Conservation (phyloP, 768 basidiomycete genomes). For the Myochromella boudieri region DNA sequence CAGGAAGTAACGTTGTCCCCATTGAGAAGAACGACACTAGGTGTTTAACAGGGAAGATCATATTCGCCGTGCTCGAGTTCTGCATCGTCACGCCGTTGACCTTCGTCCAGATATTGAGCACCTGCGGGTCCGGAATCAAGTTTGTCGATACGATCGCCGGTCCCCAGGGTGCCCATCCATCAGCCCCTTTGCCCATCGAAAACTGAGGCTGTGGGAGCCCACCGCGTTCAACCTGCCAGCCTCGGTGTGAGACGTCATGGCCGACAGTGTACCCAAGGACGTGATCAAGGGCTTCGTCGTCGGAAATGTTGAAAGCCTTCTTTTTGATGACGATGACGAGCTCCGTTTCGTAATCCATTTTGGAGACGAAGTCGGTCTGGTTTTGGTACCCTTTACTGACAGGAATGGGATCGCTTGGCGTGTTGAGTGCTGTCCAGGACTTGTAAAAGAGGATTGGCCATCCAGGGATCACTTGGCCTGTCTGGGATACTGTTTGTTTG, state of each 20-base stretch:
- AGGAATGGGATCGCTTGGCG: constrained; percentile 34
- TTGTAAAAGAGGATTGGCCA: constrained; percentile 38
- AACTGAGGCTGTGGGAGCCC: constrained; percentile 38
- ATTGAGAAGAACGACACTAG: constrained; percentile 41
- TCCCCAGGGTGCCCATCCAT: constrained; percentile 40
- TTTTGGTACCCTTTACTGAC: constrained; percentile 36
- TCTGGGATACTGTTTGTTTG: constrained; percentile 16
- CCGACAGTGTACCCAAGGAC: constrained; percentile 38
- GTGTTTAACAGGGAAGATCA: constrained; percentile 37
- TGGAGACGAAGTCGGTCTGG: constrained; percentile 34
- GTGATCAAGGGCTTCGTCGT: constrained; percentile 39
- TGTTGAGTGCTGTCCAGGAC: constrained; percentile 34
- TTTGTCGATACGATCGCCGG: constrained; percentile 37
- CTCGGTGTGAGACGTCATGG: constrained; percentile 39
- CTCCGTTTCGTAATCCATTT: constrained; percentile 41
- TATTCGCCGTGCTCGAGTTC: constrained; percentile 36
- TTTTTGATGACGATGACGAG: constrained; percentile 41
- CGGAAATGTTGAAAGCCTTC: constrained; percentile 39
- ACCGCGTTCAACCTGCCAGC: constrained; percentile 41
- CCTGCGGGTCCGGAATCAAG: constrained; percentile 34
- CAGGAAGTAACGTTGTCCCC: constrained; percentile 39
- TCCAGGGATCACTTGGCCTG: constrained; percentile 31
- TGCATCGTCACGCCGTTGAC: constrained; percentile 37
- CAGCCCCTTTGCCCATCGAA: constrained; percentile 42
- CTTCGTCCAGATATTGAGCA: constrained; percentile 35